These are phyloP conservation scores for Teratosphaeria destructans DNA, from an alignment of 2,329 filamentous ascomycete species.

Conservation along the genomic window DNA sequence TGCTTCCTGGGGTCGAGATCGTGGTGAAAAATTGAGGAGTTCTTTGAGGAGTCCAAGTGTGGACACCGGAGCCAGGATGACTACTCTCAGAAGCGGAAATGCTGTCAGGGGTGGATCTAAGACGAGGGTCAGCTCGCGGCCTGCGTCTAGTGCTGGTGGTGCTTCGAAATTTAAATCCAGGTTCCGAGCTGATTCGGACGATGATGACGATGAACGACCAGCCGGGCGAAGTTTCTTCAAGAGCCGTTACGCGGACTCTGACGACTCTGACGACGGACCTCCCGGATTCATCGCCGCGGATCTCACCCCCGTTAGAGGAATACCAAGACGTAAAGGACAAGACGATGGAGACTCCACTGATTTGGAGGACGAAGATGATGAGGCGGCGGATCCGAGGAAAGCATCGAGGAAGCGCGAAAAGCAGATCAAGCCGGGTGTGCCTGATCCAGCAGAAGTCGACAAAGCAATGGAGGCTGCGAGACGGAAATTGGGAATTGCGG, in stretches of 20 bases:
- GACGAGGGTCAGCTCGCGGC: not conserved
- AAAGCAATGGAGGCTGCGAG: slow-evolving; percentile 27
- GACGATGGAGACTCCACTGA: slow-evolving; percentile 50
- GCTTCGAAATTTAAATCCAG: slow-evolving; percentile 35
- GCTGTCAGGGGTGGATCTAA: not conserved
- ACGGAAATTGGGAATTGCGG: slow-evolving; percentile 22
- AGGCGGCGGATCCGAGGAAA: slow-evolving; percentile 12
- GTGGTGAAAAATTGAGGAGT: slow-evolving; percentile 14
- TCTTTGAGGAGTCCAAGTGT: slow-evolving; percentile 19
- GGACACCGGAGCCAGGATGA: slow-evolving; percentile 9
- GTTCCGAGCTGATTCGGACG: slow-evolving; percentile 60
- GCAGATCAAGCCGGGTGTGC: slow-evolving; percentile 20
- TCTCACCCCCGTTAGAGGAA: slow-evolving; percentile 48
- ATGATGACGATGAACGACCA: slow-evolving; percentile 36
- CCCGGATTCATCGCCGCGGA: slow-evolving; percentile 24
- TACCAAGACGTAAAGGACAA: slow-evolving; percentile 43
- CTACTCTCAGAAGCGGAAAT: slow-evolving; percentile 10
- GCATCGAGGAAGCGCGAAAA: slow-evolving; percentile 35
- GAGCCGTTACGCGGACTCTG: slow-evolving; percentile 40
- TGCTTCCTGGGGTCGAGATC: slow-evolving; percentile 34
- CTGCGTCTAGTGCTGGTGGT: slow-evolving; percentile 2
- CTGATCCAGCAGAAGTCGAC: slow-evolving; percentile 26
- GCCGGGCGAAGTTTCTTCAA: slow-evolving; percentile 25
- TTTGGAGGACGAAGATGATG: slow-evolving; percentile 31
- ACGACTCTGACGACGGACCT: slow-evolving; percentile 38